phyloP scores from a whole-genome alignment of 805 yeast genomes.

The Wickerhamiella kurtzmanii region DNA sequence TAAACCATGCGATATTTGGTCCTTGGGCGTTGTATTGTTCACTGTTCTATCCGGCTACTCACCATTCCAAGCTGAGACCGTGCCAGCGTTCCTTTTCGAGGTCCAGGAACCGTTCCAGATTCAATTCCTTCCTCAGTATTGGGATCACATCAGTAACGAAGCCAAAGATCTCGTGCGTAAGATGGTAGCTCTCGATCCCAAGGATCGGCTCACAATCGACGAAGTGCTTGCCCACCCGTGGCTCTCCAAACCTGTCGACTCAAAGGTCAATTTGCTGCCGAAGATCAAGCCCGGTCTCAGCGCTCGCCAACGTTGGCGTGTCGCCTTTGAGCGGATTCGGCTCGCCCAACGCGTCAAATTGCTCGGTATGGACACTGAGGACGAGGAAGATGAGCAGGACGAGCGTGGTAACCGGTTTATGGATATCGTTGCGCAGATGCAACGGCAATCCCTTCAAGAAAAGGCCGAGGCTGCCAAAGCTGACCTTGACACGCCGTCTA shows the following conservation, averaged over 20 bases:
- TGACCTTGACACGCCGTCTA: too few species aligned
- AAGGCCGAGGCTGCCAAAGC: too few species aligned
- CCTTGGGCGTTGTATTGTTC: slow-evolving; percentile 83
- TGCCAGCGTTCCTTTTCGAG: slow-evolving; percentile 67
- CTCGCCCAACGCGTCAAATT: slow-evolving; percentile 67
- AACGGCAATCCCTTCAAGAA: background rate
- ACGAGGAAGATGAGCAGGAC: slow-evolving; percentile 29
- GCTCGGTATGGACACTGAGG: slow-evolving; percentile 40
- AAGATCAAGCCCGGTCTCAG: slow-evolving; percentile 66
- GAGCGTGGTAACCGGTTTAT: background rate
- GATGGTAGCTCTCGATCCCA: slow-evolving; percentile 65
- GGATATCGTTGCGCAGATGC: background rate
- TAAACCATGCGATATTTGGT: slow-evolving; percentile 93
- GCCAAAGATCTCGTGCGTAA: slow-evolving; percentile 68
- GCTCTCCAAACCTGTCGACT: slow-evolving; percentile 38
- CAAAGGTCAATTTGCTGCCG: slow-evolving; percentile 60
- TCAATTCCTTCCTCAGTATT: slow-evolving; percentile 74
- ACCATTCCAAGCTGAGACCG: slow-evolving; percentile 78
- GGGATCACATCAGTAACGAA: slow-evolving; percentile 66
- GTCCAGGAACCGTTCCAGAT: slow-evolving; percentile 61
- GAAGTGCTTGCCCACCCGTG: slow-evolving; percentile 73
- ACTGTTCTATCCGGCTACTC: slow-evolving; percentile 85
- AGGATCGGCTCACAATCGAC: slow-evolving; percentile 62
- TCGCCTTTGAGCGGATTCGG: slow-evolving; percentile 73
- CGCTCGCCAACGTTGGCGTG: slow-evolving; percentile 71